Evolutionary conservation across 2,329 filamentous ascomycete genomes (phyloP).

Genomic region (Neopestalotiopsis sp.): DNA sequence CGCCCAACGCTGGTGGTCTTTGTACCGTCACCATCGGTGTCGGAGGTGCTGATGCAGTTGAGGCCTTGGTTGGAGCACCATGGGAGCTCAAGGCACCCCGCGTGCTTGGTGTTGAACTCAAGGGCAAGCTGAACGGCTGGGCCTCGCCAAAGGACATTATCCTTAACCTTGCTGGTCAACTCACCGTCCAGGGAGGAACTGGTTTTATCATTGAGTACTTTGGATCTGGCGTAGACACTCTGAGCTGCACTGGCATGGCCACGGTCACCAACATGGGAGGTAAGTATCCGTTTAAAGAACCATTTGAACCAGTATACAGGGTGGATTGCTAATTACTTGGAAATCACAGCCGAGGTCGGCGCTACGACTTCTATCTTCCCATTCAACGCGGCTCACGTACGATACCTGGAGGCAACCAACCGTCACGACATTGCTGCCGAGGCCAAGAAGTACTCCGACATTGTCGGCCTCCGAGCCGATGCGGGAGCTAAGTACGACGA

Average conservation of each 20-base stretch:
- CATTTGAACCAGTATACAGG: conserved; percentile 55
- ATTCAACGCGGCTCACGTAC: conserved; percentile 81
- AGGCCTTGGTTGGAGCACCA: conserved; percentile 92
- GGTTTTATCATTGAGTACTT: conserved; percentile 95
- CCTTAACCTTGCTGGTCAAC: conserved; percentile 81
- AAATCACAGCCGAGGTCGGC: conserved; percentile 81
- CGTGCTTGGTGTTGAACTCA: conserved; percentile 83
- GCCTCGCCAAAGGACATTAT: conserved; percentile 96
- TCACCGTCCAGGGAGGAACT: conserved; percentile 93
- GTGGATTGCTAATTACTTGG: conserved; percentile 89
- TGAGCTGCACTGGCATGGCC: conserved; percentile 92
- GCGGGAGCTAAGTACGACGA: conserved; percentile 86
- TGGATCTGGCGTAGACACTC: conserved; percentile 84
- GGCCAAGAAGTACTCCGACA: conserved; percentile 57
- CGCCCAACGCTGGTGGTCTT: conserved; percentile 93
- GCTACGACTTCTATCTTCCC: conserved; percentile 97
- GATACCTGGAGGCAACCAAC: conserved; percentile 87
- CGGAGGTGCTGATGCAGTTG: conserved; percentile 94
- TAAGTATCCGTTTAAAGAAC: conserved; percentile 48
- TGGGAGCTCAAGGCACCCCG: conserved; percentile 98
- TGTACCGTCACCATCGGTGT: conserved; percentile 96
- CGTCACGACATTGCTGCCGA: conserved; percentile 73
- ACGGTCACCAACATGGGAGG: conserved; percentile 89
- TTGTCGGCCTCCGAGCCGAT: conserved; percentile 75
- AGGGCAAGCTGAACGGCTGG: conserved; percentile 87